Percentiles rank a stretch among this genome's conserved stretches.
phyloP scores from a whole-genome alignment of 208 protist genomes.

The Acanthamoeba royreba region DNA sequence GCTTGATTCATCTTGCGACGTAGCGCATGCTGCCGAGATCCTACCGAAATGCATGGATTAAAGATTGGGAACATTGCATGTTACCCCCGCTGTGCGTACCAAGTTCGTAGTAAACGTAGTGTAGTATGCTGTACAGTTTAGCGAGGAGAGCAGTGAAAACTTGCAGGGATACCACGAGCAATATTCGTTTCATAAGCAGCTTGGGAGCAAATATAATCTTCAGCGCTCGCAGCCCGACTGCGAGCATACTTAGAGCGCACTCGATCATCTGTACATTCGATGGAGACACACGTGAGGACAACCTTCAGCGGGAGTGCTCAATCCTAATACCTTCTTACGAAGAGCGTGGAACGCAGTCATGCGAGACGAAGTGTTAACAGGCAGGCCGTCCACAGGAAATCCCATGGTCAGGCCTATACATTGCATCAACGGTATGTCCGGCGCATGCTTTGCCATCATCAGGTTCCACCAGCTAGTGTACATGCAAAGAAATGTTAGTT shows the following conservation, averaged over 20 bases:
- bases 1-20: background rate
- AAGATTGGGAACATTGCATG: background rate
- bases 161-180: background rate
- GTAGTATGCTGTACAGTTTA: constrained; percentile 4
- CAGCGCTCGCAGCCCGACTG: background rate
- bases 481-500: background rate
- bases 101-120: background rate
- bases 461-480: background rate
- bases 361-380: background rate
- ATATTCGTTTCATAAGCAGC: background rate
- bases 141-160: background rate
- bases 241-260: background rate
- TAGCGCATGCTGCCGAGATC: background rate
- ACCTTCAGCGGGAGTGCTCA: background rate
- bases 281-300: background rate
- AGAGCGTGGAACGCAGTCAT: background rate
- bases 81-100: background rate
- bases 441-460: background rate
- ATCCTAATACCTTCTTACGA: background rate
- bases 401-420: constrained; percentile 5
- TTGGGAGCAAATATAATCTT: constrained; percentile 1
- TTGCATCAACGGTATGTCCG: background rate
- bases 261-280: background rate
- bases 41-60: background rate
- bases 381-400: background rate